Evolutionary conservation across 192 early-diverging fungal genomes (phyloP), one percentile per base, ranked within the genome.

Genomic region (Umbelopsis sp.): DNA sequence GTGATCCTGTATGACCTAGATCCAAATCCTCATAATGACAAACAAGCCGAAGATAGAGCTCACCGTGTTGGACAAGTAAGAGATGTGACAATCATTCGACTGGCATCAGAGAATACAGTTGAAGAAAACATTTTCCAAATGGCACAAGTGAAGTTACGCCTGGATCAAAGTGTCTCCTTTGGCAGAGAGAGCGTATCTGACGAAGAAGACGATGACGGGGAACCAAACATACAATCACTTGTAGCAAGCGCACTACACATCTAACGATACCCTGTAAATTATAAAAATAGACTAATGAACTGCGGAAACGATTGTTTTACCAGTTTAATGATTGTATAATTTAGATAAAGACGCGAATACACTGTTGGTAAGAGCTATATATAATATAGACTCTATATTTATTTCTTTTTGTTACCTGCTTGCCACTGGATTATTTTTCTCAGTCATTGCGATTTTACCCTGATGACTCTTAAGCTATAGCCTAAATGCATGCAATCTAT

Each of bases 11-110:
- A 85, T 69, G 90, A 91, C 38, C 44, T 91, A 54, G 96, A 96
- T 24, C 94, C 91, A 72, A 97, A 97, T 65, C 96, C 96, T 1
- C 94, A 95, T 17, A 89, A 92, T 53, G 93, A 92, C 66, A 82
- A 83, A 24, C 91, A 94, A 74, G 96, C 96, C 0, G 92, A 95
- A 77, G 94, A 95, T 69, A 88, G 96, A 4, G 94, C 94, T 1
- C 91, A 93, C 79, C 89, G 91, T 81, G 92, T 97, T 22, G 96
- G 96, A 1, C 96, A 97, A 78, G 85, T 82, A 16, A 89, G 88
- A 59, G 91, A 93, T 34, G 96, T 97, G 0, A 81, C 82, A 21
- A 89, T 95, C 3, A 85, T 90, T 38, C 89, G 87, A 80, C 73
- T 97, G 16, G 80, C 96, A 22, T 74, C 83, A 0, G 80, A 88